Evolutionary conservation across 768 basidiomycete species (phyloP).

Genomic region (Suillus placidus): DNA sequence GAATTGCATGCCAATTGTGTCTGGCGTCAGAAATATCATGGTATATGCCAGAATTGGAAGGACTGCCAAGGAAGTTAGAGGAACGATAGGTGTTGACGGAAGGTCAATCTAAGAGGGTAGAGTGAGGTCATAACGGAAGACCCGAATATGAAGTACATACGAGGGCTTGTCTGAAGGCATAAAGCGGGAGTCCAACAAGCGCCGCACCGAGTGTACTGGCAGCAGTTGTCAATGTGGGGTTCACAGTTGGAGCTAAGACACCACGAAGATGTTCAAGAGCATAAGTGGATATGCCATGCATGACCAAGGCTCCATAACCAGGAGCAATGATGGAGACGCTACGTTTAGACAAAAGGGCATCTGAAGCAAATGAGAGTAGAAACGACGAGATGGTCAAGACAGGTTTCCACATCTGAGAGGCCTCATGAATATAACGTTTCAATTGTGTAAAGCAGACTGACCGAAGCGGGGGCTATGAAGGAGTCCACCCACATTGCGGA

Average conservation of each 20-base stretch:
- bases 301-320: constrained; percentile 65
- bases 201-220: constrained; percentile 64
- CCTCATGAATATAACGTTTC: constrained; percentile 9
- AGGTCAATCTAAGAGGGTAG: constrained; percentile 46
- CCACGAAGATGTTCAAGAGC: constrained; percentile 65
- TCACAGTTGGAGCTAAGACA: constrained; percentile 59
- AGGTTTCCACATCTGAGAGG: constrained; percentile 51
- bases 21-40: constrained; percentile 61
- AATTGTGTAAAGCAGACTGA: constrained; percentile 30
- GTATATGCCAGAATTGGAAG: constrained; percentile 67
- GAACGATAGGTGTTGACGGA: constrained; percentile 53
- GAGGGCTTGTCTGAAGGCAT: constrained; percentile 58
- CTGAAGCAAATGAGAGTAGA: constrained; percentile 57
- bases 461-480: constrained; percentile 50
- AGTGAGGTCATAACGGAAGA: not conserved
- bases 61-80: constrained; percentile 57
- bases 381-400: constrained; percentile 51
- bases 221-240: constrained; percentile 56
- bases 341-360: constrained; percentile 47
- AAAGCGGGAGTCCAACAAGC: constrained; percentile 64
- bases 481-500: constrained; percentile 67
- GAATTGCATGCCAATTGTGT: constrained; percentile 48
- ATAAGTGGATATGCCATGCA: constrained; percentile 61
- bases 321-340: constrained; percentile 48
- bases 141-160: constrained; percentile 40